A percentile compares a stretch with the other conserved stretches of the same genome.
These are phyloP conservation scores for Aspergillus mulundensis DNA, from an alignment of 495 filamentous ascomycete species.

Conservation along the genomic window DNA sequence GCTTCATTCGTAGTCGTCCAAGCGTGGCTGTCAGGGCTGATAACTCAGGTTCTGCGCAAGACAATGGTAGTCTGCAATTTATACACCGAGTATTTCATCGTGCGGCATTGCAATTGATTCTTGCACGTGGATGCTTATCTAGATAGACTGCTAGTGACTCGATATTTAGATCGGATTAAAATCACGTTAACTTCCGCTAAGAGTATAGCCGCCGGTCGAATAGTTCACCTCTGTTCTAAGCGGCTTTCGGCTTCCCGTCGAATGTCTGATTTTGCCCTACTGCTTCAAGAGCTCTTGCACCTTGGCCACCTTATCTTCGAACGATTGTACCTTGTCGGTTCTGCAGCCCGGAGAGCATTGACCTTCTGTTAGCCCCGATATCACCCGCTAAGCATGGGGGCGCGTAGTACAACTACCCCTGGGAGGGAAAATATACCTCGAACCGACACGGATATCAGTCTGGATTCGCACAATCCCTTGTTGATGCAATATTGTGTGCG, in stretches of 20 bases:
- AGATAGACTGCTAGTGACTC: too few relatives aligned
- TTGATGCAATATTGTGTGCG: constrained; percentile 77
- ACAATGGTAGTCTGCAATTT: too few relatives aligned
- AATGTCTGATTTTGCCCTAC: constrained; percentile 24
- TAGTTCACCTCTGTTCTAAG: background rate
- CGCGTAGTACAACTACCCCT: background rate
- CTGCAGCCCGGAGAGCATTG: constrained; percentile 26
- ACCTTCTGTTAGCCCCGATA: constrained; percentile 14
- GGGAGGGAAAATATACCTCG: constrained; percentile 52
- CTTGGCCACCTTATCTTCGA: constrained; percentile 63
- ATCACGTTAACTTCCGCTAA: too few relatives aligned
- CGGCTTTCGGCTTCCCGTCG: background rate
- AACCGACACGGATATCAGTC: constrained; percentile 82
- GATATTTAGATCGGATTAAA: too few relatives aligned
- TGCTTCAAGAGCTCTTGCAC: constrained; percentile 54
- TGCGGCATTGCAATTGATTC: too few relatives aligned
- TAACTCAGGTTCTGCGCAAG: too few relatives aligned
- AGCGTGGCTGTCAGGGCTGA: too few relatives aligned
- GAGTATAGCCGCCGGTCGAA: too few relatives aligned
- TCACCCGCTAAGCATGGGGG: background rate
- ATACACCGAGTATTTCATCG: too few relatives aligned
- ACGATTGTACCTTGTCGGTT: constrained; percentile 65
- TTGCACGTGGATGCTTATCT: too few relatives aligned
- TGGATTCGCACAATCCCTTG: constrained; percentile 81
- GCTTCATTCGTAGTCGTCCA: too few relatives aligned